Conservation (phyloP, 192 early-diverging fungal species). For the Coemansia sp. region DNA sequence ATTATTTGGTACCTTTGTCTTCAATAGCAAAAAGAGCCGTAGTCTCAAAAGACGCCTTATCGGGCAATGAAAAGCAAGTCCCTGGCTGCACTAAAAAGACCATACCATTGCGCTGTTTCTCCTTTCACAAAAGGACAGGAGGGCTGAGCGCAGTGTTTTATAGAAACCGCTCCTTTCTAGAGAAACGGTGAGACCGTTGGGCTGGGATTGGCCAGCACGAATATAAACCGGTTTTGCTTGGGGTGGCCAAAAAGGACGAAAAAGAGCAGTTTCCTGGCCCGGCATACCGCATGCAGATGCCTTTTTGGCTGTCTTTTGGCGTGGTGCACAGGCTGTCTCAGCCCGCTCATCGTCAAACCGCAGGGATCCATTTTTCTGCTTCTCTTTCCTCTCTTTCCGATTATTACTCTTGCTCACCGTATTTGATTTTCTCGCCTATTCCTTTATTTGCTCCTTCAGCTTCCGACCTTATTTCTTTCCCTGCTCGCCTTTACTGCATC, state of each 20-base stretch:
- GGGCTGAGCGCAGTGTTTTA: background rate
- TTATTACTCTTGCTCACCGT: background rate
- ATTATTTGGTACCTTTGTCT: background rate
- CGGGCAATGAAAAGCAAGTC: background rate
- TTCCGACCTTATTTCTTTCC: background rate
- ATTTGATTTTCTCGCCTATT: background rate
- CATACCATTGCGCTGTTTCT: background rate
- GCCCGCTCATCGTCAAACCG: background rate
- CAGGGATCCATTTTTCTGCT: slow-evolving; percentile 10
- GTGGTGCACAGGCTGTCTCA: too few relatives aligned
- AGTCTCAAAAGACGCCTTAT: background rate
- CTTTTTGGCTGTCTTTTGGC: background rate
- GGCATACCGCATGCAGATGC: slow-evolving; percentile 9
- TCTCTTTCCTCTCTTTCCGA: slow-evolving; percentile 8
- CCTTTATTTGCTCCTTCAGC: background rate
- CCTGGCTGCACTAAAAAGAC: background rate
- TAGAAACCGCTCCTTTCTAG: background rate
- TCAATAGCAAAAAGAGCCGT: background rate
- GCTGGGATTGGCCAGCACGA: slow-evolving; percentile 4
- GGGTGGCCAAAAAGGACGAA: slow-evolving; percentile 4
- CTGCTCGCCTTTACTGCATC: slow-evolving; percentile 2
- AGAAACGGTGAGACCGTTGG: background rate
- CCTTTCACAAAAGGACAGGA: background rate
- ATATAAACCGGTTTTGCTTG: slow-evolving; percentile 1
- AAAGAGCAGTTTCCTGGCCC: background rate